Evolutionary conservation across 2,329 filamentous ascomycete genomes (phyloP), one percentile per base, ranked within the genome.

Genomic region (Fusarium oxysporum): DNA sequence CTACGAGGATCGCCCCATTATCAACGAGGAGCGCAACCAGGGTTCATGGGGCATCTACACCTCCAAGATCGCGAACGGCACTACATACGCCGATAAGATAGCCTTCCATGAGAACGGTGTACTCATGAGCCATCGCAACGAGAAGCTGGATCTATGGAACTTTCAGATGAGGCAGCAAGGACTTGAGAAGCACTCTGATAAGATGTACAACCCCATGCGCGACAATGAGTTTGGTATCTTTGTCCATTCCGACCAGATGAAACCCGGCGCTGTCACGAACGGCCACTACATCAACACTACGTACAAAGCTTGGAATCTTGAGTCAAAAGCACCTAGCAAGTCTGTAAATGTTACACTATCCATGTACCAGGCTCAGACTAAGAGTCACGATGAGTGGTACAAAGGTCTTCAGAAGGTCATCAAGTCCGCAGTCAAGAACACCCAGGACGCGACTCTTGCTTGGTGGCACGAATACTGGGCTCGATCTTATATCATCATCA

Each of bases 391-490:
- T 12, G 62, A 65, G 13, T 65, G 62, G 62, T 65, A 65, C 33
- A 65, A 41, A 8, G 62, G 60, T 8, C 47, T 65, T 14, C 25
- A 57, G 23, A 41, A 47, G 0, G 35, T 57, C 4, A 48, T 65
- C n/a, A 65, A 65, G 2, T 65, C 23, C 1, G 60, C 62, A 17
- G 47, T 38, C 10, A 56, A 65, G 7, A 65, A 65, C 3, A 53
- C 47, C 1, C 47, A 65, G 1, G 47, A 63, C 12, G 58, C 62
- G 1, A 54, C 58, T 28, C 12, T 63, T 8, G 16, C 47, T 3
- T 65, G 60, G 62, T 65, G 60, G 62, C 62, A 65, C 9, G 5
- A 37, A 5, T 65, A 65, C 2, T 64, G 62, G 60, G 40, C 60
- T 0, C 47, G 40, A 5, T 65, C 62, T 2, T 65, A 65, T 3